Evolutionary conservation across 345 rosid species (phyloP), one percentile per base, ranked within the genome.

Genomic region (Dipteronia sinensis): DNA sequence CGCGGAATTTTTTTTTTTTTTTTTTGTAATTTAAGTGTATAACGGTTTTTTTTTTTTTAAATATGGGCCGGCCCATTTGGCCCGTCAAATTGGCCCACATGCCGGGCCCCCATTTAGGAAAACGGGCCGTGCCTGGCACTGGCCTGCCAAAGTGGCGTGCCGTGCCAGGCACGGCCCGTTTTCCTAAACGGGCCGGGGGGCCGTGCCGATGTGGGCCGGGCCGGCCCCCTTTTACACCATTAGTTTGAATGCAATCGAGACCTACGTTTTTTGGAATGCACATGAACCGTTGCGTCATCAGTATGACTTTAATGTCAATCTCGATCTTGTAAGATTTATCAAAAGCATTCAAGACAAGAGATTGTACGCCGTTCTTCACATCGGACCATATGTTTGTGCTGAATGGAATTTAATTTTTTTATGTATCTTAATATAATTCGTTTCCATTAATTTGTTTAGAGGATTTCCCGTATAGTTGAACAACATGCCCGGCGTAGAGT

Each of bases 381-480:
- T 93, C 42, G 94, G 94, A 63, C 96, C 96, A 2, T 91, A 90
- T 40, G 93, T 89, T 15, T 93, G 94, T 22, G 95, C 92, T 0
- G 93, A 92, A 73, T 91, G 93, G 93, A 89, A 81, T 22, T 89
- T 86, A 76, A 8, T 22, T 78, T 2, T 31, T 17, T 1, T 34
- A 34, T 34, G 38, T 34, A 34, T 34, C 38, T 34, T 34, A 15
- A 15, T 13, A 12, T n/a, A 3, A 9, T 64, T 3, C 6, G 17
- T 44, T 46, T 40, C 3, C 44, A 22, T 1, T 10, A 56, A 34
- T 3, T 34, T 67, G 15, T 15, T 66, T 31, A 88, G 89, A 38
- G 93, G 90, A 2, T 88, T 91, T 11, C 95, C 95, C 2, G 82
- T 91, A 0, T 91, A 93, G 93, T 40, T 89, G 12, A 89, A 80